Percentiles rank a stretch among this genome's conserved stretches.
phyloP scores from a whole-genome alignment of 2,329 filamentous ascomycete species.

The Pseudocercospora vitis region DNA sequence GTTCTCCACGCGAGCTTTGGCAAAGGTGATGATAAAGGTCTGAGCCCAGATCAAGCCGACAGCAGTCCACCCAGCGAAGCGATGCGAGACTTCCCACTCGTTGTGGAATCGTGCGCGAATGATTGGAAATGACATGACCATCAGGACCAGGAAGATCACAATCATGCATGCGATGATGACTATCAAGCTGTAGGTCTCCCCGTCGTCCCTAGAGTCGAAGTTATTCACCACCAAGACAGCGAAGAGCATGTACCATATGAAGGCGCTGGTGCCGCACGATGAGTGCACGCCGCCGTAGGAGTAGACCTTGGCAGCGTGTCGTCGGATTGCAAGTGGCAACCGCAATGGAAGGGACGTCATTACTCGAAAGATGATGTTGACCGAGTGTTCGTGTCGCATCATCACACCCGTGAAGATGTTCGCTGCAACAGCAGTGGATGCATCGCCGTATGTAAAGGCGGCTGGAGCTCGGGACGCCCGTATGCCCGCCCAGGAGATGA shows the following conservation, averaged over 20 bases:
- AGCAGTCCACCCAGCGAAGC: conserved; percentile 70
- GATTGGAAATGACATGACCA: conserved; percentile 62
- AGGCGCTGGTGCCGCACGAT: conserved; percentile 39
- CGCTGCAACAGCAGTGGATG: conserved; percentile 37
- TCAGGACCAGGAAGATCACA: conserved; percentile 60
- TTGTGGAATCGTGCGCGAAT: conserved; percentile 66
- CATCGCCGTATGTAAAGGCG: conserved; percentile 27
- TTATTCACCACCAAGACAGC: conserved; percentile 36
- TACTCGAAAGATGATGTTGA: conserved; percentile 42
- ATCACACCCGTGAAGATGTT: conserved; percentile 40
- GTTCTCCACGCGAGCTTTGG: conserved; percentile 18
- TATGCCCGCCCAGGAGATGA: conserved; percentile 18
- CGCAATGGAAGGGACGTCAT: conserved; percentile 37
- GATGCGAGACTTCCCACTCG: conserved; percentile 68
- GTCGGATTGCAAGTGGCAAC: conserved; percentile 39
- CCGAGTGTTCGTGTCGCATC: conserved; percentile 43
- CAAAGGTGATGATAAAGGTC: conserved; percentile 48
- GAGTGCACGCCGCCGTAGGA: conserved; percentile 45
- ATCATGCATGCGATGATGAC: conserved; percentile 57
- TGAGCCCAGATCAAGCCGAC: conserved; percentile 66
- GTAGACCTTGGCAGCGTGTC: conserved; percentile 43
- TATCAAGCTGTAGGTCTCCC: conserved; percentile 10
- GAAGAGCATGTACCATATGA: conserved; percentile 49
- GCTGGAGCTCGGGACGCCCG: neutral
- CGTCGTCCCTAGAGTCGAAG: conserved; percentile 19